phyloP scores from a whole-genome alignment of 1,139 yeast species.

The Suhomyces coccinellae region DNA sequence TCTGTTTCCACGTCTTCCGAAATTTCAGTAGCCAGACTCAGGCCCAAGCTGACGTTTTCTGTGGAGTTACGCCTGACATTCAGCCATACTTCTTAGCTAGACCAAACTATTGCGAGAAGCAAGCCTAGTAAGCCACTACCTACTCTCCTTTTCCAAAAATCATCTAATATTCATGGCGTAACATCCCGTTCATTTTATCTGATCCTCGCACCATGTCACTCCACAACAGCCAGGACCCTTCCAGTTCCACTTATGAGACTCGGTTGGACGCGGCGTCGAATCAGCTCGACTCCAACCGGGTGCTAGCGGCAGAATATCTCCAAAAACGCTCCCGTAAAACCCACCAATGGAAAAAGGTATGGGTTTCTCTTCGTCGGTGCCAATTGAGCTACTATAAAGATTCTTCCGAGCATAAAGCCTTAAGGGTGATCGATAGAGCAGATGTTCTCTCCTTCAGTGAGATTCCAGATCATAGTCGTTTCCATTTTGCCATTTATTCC shows the following conservation, averaged over 20 bases:
- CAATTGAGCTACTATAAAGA: slow-evolving; percentile 62
- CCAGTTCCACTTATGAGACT: not conserved
- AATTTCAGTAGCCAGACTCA: too few species aligned
- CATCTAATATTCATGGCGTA: not conserved
- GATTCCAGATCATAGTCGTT: slow-evolving; percentile 35
- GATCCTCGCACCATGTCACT: not conserved
- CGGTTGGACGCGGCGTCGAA: not conserved
- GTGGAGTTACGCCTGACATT: too few species aligned
- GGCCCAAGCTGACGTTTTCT: too few species aligned
- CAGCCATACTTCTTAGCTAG: too few species aligned
- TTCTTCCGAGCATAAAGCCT: slow-evolving; percentile 55
- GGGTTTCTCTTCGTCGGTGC: slow-evolving; percentile 60
- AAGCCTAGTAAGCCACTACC: too few species aligned
- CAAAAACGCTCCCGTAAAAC: slow-evolving; percentile 26
- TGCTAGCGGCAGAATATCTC: slow-evolving; percentile 15
- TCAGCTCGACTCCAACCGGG: slow-evolving; percentile 3
- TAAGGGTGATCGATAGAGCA: slow-evolving; percentile 38
- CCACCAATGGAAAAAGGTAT: slow-evolving; percentile 48
- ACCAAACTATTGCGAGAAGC: too few species aligned
- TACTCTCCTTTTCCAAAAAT: not conserved
- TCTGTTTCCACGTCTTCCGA: too few species aligned
- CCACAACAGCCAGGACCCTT: not conserved
- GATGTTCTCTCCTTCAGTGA: slow-evolving; percentile 24
- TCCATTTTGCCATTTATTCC: slow-evolving; percentile 46
- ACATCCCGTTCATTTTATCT: not conserved